Base-by-base conservation (phyloP, 257 asterid genomes). In the Ligustrum vulgare region DNA sequence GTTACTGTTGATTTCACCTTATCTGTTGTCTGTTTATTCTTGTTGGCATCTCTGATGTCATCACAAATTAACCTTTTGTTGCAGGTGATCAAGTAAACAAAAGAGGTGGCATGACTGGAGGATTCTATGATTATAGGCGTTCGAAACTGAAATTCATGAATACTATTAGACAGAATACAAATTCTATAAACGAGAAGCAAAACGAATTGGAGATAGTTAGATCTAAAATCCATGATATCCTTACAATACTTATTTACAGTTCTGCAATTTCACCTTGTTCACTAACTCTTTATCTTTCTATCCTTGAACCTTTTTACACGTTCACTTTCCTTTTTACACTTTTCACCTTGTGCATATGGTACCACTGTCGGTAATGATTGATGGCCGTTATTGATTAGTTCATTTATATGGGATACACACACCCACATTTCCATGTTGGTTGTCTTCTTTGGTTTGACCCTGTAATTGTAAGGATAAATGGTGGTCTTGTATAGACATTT, bases 101-200 rank as follows among this genome's bases (percentile, higher is more conserved):
- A 86, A 93, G 91, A 82, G 99, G 99, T 80, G 98, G 98, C 80
- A 95, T 95, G 99, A 95, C 98, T 34, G 99, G 99, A 60, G 99
- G 99, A 37, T 95, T 91, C 84, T 95, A 95, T 85, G 98, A 95
- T 81, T 70, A 84, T 64, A 91, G 95, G 83, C 98, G 98, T 51
- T 95, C 99, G 49, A 95, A 86, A 82, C 74, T 95, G 77, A 95
- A 86, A 79, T 90, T 88, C 76, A 88, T 93, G 95, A 91, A 88
- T 82, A 86, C 88, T 72, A 82, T 95, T 81, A 89, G 83, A 80
- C 89, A 80, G 78, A 91, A 87, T 78, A 74, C 81, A 60, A 76
- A 79, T 75, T 81, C 95, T 63, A 82, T 89, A 74, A 83, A 69
- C 81, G 60, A 3, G 78, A 90, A 89, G 79, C 89, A 91, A 82